Evolutionary conservation across 2,329 filamentous ascomycete genomes (phyloP).

Genomic region (Phaeomoniella chlamydospora): DNA sequence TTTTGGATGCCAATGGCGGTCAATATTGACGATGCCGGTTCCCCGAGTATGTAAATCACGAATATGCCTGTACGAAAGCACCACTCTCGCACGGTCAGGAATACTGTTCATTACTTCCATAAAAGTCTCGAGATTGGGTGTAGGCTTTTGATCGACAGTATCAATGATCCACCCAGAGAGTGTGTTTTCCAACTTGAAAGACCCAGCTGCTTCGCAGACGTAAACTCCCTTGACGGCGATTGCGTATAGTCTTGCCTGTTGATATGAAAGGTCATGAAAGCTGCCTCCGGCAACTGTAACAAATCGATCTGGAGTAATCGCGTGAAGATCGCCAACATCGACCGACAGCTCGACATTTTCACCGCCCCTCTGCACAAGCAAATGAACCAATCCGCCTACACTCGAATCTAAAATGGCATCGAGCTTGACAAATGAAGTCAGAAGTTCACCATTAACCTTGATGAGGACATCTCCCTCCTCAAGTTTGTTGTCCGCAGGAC

Average conservation of each 20-base stretch:
- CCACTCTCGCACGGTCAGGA: conserved; percentile 66
- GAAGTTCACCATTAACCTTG: conserved; percentile 82
- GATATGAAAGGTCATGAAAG: conserved; percentile 94
- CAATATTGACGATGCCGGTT: conserved; percentile 81
- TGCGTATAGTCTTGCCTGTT: conserved; percentile 90
- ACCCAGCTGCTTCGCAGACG: conserved; percentile 86
- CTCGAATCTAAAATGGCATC: conserved; percentile 85
- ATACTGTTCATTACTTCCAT: conserved; percentile 82
- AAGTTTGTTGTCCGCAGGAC: conserved; percentile 72
- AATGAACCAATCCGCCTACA: conserved; percentile 61
- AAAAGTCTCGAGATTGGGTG: conserved; percentile 74
- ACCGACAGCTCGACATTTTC: conserved; percentile 76
- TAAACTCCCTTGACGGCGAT: conserved; percentile 87
- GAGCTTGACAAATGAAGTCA: conserved; percentile 83
- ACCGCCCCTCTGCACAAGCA: conserved; percentile 79
- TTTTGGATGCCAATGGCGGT: conserved; percentile 89
- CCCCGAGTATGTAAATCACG: conserved; percentile 88
- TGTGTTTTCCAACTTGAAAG: conserved; percentile 84
- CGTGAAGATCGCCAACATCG: conserved; percentile 75
- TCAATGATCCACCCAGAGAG: conserved; percentile 91
- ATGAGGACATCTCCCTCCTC: conserved; percentile 90
- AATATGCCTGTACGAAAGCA: conserved; percentile 91
- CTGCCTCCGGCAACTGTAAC: conserved; percentile 86
- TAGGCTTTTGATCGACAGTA: conserved; percentile 81
- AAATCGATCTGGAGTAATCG: conserved; percentile 90